Evolutionary conservation across 2,329 filamentous ascomycete species (phyloP).

Genomic region (Parastagonospora nodorum): DNA sequence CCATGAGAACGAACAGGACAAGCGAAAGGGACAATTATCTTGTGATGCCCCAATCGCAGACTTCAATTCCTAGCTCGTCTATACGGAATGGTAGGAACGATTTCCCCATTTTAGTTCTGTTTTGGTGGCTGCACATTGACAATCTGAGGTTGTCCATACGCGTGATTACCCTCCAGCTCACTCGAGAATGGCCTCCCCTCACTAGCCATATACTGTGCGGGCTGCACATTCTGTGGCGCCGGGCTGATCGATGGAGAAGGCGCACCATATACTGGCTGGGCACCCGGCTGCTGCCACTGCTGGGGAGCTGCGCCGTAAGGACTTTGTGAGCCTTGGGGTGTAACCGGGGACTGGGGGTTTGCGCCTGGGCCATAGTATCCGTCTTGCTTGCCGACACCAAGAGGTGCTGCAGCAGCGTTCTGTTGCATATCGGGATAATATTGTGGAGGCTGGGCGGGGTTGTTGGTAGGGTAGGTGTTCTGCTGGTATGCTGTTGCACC

Average conservation of each 20-base stretch:
- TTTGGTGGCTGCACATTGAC: neutral
- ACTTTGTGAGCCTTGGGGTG: constrained; percentile 11
- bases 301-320: constrained; percentile 15
- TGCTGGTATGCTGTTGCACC: constrained; percentile 8
- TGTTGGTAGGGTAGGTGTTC: constrained; percentile 5
- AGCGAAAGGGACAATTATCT: too few species aligned
- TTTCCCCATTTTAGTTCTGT: too few species aligned
- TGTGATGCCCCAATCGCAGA: too few species aligned
- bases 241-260: constrained; percentile 18
- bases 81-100: too few species aligned
- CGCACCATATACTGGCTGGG: constrained; percentile 14
- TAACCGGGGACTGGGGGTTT: constrained; percentile 14
- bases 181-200: constrained; percentile 23
- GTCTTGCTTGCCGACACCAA: constrained; percentile 25
- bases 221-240: constrained; percentile 13
- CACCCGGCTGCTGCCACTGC: constrained; percentile 23
- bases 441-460: constrained; percentile 10
- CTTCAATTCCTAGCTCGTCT: neutral
- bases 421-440: constrained; percentile 28
- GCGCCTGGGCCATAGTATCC: constrained; percentile 9
- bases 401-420: constrained; percentile 15
- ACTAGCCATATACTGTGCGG: constrained; percentile 2
- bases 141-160: constrained; percentile 2
- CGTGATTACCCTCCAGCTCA: constrained; percentile 20
- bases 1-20: too few species aligned